These are phyloP conservation scores for Arthroderma sp. DNA, from an alignment of 2,329 filamentous ascomycete genomes.

Conservation along the genomic window DNA sequence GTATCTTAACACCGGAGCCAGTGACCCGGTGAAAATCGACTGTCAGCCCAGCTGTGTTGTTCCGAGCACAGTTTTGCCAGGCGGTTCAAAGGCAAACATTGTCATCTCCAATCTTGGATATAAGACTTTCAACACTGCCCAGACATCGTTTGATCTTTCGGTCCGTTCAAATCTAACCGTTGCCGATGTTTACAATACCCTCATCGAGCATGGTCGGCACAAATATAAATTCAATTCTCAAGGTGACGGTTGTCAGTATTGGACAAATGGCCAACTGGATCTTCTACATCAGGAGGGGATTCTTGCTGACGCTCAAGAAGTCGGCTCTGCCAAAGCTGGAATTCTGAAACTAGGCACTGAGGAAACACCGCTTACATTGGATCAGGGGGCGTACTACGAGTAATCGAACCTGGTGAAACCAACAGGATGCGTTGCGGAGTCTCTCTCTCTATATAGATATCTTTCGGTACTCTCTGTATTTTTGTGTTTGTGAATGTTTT, in stretches of 20 bases:
- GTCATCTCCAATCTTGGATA: constrained; percentile 11
- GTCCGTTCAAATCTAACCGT: constrained; percentile 4
- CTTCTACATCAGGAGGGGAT: too few species aligned
- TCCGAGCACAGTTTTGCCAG: constrained; percentile 10
- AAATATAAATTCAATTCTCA: constrained; percentile 15
- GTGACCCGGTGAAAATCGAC: constrained; percentile 15
- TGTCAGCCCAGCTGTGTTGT: constrained; percentile 12
- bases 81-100: constrained; percentile 14
- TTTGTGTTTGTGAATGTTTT: too few species aligned
- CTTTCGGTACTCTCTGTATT: too few species aligned
- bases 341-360: too few species aligned
- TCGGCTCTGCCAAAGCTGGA: too few species aligned
- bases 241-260: constrained; percentile 13
- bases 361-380: too few species aligned
- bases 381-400: too few species aligned
- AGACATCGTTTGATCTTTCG: constrained; percentile 7
- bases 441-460: too few species aligned
- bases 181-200: constrained; percentile 5
- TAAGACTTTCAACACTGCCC: neutral
- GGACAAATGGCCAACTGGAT: constrained; percentile 11
- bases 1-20: neutral
- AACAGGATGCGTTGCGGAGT: too few species aligned
- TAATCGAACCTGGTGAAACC: too few species aligned
- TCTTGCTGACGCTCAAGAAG: too few species aligned
- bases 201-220: constrained; percentile 11